Conservation (phyloP, 345 rosid species). For the Xanthoceras sorbifolium region DNA sequence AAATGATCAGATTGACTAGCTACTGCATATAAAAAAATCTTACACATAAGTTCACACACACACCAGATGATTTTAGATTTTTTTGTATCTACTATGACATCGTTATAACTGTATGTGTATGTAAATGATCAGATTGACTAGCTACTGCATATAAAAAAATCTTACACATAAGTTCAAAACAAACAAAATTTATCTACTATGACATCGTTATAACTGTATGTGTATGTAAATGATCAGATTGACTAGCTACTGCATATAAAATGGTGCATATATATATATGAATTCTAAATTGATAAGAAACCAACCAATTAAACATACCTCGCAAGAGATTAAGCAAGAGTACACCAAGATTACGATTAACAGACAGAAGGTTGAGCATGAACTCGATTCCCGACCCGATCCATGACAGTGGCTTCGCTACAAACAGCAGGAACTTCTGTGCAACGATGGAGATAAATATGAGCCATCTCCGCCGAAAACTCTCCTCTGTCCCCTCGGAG, state of each 20-base stretch:
- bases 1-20: too few relatives aligned
- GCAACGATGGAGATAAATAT: conserved; percentile 50
- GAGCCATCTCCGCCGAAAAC: conserved; percentile 50
- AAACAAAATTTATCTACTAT: too few relatives aligned
- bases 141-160: too few relatives aligned
- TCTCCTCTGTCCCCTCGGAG: conserved; percentile 33
- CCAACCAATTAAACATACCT: conserved; percentile 25
- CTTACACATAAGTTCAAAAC: too few relatives aligned
- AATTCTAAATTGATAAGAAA: neutral
- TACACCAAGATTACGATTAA: conserved; percentile 34
- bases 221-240: neutral
- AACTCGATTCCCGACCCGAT: conserved; percentile 46
- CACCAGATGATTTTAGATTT: too few relatives aligned
- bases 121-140: too few relatives aligned
- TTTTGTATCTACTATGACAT: too few relatives aligned
- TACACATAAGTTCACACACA: too few relatives aligned
- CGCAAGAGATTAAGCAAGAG: conserved; percentile 36
- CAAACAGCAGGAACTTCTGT: conserved; percentile 42
- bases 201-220: too few relatives aligned
- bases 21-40: too few relatives aligned
- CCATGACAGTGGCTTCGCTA: conserved; percentile 42
- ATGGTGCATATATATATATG: too few relatives aligned
- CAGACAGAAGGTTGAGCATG: conserved; percentile 48
- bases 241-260: neutral
- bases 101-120: too few relatives aligned